Evolutionary conservation across 352 stramenopile genomes (phyloP), one percentile per base, ranked within the genome.

Genomic region (Globisporangium mamillatum): DNA sequence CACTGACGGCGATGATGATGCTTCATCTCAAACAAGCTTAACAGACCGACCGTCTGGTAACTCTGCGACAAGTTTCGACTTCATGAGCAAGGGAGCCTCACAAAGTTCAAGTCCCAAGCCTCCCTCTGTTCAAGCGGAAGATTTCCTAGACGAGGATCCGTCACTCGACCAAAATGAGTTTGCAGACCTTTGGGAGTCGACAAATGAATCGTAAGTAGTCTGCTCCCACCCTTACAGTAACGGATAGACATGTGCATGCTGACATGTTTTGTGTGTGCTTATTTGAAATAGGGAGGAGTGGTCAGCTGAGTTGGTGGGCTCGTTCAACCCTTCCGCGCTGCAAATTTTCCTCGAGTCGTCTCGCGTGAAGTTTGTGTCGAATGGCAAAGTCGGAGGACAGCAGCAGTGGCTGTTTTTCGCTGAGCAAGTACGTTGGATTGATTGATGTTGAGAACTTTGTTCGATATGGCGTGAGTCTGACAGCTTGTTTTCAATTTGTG

Each of bases 391-490:
- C 63, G 87, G 72, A 66, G 87, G 89, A 38, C 85, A 92, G 67
- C 82, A 92, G 67, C 84, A 91, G n/a, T 85, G 88, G 65, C 70
- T 87, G 29, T 93, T 94, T 64, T 81, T 86, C 46, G 89, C 87
- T 12, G 84, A 93, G 60, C 89, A 96, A 87, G 89, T 94, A 38
- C 10, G 0, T 8, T 27, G 12, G 9, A 48, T n/a, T 2, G 27
- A 14, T 64, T 48, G 10, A 32, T 53, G 0, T 16, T 44, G 38
- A 60, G 55, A 16, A 48, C 18, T 36, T n/a, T 4, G 63, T 36
- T n/a, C 4, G 64, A 38, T 50, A 70, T 57, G 67, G 55, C 66
- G 25, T 58, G 6, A 50, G 5, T 29, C 56, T 56, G n/a, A 65
- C 63, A 67, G 1, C 68, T 27, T 57, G n/a, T 36, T 50, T 18